A percentile compares a stretch with the other conserved stretches of the same genome.
Evolutionary conservation across 2,329 filamentous ascomycete species (phyloP).

Genomic region (Akanthomyces lecanii): DNA sequence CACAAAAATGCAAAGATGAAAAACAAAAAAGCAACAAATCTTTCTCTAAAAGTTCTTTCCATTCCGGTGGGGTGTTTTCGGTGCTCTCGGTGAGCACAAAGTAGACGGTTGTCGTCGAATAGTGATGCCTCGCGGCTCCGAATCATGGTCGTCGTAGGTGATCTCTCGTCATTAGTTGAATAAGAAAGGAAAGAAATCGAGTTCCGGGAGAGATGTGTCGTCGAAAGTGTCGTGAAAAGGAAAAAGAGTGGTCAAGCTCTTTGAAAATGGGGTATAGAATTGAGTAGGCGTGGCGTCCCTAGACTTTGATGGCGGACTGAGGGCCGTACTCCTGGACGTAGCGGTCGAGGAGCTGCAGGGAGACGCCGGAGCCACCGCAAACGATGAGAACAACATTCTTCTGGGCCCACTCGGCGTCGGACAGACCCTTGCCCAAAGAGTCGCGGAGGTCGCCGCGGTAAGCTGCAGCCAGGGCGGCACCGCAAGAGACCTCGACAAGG

Average conservation of each 20-base stretch:
- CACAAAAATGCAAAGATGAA: neutral
- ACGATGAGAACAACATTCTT: conserved; percentile 80
- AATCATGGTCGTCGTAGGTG: conserved; percentile 5
- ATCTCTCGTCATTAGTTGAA: neutral
- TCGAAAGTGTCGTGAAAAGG: neutral
- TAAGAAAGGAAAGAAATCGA: neutral
- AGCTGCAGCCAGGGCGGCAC: conserved; percentile 68
- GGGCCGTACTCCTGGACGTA: conserved; percentile 48
- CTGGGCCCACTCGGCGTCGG: conserved; percentile 54
- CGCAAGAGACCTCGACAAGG: conserved; percentile 81
- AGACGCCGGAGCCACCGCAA: conserved; percentile 72
- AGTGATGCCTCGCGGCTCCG: conserved; percentile 1
- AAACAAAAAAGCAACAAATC: conserved; percentile 14
- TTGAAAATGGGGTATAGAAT: neutral
- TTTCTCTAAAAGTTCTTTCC: conserved; percentile 16
- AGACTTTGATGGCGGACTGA: conserved; percentile 31
- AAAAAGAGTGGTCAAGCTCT: neutral
- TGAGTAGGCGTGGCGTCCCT: neutral
- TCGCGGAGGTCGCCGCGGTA: conserved; percentile 62
- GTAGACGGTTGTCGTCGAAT: conserved; percentile 3
- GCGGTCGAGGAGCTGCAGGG: conserved; percentile 54
- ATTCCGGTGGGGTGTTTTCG: neutral
- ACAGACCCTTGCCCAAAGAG: conserved; percentile 49
- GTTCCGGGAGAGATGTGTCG: neutral
- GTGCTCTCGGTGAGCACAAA: conserved; percentile 6